Base-by-base conservation (phyloP, 108 stramenopile genomes). In the Cyclotella kingstonii region DNA sequence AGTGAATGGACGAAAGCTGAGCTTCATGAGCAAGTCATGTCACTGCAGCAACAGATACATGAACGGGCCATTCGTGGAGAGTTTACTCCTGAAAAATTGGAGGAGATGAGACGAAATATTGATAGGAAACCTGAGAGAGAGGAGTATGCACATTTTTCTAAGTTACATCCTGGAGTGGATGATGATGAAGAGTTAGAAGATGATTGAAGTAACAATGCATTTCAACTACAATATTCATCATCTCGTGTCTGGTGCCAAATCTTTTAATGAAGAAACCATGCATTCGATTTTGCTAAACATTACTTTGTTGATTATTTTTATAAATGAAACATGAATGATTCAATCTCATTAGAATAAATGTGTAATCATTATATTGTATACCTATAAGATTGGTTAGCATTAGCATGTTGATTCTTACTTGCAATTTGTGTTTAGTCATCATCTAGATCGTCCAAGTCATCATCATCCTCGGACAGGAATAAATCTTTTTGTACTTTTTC, bases 371-470 rank as follows among this genome's bases (percentile, higher is more conserved):
- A 45, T 45, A 15, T 9, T 5, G 17, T 5, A 17, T 15, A 45
- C 29, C 8, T 17, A 6, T 52, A 6, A 27, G 17, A 22, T 52
- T 41, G 12, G 25, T 1, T 25, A 22, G n/a, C 12, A 4, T 25
- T 10, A 25, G 5, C 44, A 18, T 8, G 4, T 46, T 34, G 23
- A 39, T 25, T 9, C 6, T 46, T 53, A 6, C 33, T 48, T 34
- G 17, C 12, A 25, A 11, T 12, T 11, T 12, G 1, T 39, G 5
- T 0, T 66, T 29, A 81, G 39, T 86, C 83, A 52, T 91, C 85
- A 28, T 91, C 90, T 1, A 91, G 59, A 59, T 91, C 93, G 63
- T 94, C 88, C 51, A 94, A 74, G 60, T 90, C 89, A 52, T 87
- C 91, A 65, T 91, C 93, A 63, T 83, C 87, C 11, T 85, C 89